Evolutionary conservation across 768 basidiomycete species (phyloP).

Genomic region (Symmetrospora coprosmae): DNA sequence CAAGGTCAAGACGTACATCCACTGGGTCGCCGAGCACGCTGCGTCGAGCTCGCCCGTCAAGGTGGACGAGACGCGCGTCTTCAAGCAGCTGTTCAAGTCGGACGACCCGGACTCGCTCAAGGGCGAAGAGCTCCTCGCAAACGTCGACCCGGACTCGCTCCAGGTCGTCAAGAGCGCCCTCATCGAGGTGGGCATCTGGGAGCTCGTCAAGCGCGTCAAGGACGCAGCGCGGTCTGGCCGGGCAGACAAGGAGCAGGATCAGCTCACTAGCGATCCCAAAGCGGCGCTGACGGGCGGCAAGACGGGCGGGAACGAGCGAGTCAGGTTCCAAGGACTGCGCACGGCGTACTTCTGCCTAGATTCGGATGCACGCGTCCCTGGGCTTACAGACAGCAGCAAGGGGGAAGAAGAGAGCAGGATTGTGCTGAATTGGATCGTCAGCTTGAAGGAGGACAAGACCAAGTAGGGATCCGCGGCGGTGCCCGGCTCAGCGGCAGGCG

Average conservation of each 20-base stretch:
- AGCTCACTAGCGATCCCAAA: slow-evolving; percentile 47
- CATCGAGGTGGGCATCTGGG: slow-evolving; percentile 78
- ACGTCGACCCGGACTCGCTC: slow-evolving; percentile 68
- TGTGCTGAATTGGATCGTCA: slow-evolving; percentile 81
- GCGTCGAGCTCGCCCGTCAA: slow-evolving; percentile 64
- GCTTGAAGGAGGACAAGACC: slow-evolving; percentile 60
- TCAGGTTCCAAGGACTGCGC: slow-evolving; percentile 90
- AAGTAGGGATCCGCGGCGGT: no score
- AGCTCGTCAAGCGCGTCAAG: slow-evolving; percentile 56
- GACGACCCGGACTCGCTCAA: slow-evolving; percentile 60
- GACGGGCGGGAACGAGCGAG: slow-evolving; percentile 80
- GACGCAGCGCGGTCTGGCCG: slow-evolving; percentile 51
- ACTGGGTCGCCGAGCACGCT: slow-evolving; percentile 84
- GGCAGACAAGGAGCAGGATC: slow-evolving; percentile 47
- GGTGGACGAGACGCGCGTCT: slow-evolving; percentile 79
- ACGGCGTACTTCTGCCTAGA: slow-evolving; percentile 92
- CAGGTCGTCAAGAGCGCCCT: slow-evolving; percentile 67
- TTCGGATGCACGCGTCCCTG: slow-evolving; percentile 51
- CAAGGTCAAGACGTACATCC: slow-evolving; percentile 86
- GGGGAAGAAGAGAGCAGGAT: slow-evolving; percentile 59
- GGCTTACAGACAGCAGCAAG: slow-evolving; percentile 43
- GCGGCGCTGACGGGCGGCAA: slow-evolving; percentile 34
- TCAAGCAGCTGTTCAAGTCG: slow-evolving; percentile 85
- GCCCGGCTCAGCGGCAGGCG: no score
- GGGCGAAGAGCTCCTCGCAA: slow-evolving; percentile 58